These are phyloP conservation scores for Suillus variegatus DNA, from an alignment of 768 basidiomycete species.

Conservation along the genomic window DNA sequence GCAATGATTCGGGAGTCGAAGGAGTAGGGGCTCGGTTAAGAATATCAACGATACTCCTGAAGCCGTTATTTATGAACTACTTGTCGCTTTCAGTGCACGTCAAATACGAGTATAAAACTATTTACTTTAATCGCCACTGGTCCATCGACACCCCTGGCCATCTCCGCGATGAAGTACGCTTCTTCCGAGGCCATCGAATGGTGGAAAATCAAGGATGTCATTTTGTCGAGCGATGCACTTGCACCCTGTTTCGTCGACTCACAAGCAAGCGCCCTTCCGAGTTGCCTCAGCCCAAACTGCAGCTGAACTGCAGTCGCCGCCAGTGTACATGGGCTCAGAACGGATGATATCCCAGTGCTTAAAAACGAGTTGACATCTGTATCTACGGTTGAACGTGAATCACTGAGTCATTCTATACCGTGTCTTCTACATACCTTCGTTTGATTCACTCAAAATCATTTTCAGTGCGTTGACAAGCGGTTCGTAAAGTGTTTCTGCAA, in stretches of 20 bases:
- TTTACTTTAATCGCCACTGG: conserved; percentile 68
- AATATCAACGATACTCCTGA: conserved; percentile 63
- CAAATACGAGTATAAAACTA: neutral
- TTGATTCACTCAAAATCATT: conserved; percentile 62
- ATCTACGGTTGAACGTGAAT: conserved; percentile 21
- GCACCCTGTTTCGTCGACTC: conserved; percentile 53
- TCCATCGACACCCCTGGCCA: conserved; percentile 68
- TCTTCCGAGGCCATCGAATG: conserved; percentile 77
- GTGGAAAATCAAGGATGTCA: conserved; percentile 68
- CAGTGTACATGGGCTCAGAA: conserved; percentile 83
- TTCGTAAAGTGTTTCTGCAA: conserved; percentile 55
- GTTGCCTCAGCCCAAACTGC: conserved; percentile 71
- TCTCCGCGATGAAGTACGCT: conserved; percentile 82
- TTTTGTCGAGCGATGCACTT: conserved; percentile 62
- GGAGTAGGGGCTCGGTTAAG: conserved; percentile 36
- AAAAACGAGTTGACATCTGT: conserved; percentile 50
- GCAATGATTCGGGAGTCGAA: conserved; percentile 30
- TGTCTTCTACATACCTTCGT: conserved; percentile 45
- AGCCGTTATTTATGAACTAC: conserved; percentile 76
- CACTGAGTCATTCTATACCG: neutral
- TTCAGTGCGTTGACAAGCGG: conserved; percentile 67
- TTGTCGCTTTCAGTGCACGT: neutral
- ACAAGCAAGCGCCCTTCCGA: conserved; percentile 66
- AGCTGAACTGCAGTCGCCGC: conserved; percentile 80
- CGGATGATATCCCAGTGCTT: conserved; percentile 62